Base-by-base conservation (phyloP, 306 rosid genomes). In the Styphnolobium japonicum region DNA sequence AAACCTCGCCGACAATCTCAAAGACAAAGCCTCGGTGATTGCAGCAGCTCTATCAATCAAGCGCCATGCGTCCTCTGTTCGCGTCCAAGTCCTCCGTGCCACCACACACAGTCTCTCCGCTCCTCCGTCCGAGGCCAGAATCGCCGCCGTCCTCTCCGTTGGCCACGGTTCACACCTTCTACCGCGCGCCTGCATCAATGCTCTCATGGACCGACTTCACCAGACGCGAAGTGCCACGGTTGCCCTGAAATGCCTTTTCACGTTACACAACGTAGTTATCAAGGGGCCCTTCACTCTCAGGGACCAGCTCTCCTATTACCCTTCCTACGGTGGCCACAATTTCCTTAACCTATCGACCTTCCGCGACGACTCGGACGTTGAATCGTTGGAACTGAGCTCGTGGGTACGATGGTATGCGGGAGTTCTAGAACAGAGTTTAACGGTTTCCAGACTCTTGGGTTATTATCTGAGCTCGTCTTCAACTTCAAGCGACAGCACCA, bases 341-440 rank as follows among this genome's bases (percentile, higher is more conserved):
- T 87, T 90, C 46, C 91, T 94, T 2, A 94, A 94, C 52, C 81
- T 95, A 1, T 85, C 96, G 0, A 57, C 49, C 14, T 95, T 93
- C 63, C 85, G 89, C 12, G 97, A 91, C 78, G 79, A 85, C 18
- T 89, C 93, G 40, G 89, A 85, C 52, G 2, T 67, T 10, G 85
- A 58, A 23, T 75, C 84, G 61, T 10, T 81, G 40, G 83, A 86
- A 34, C 73, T 90, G 21, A 86, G 96, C 22, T 76, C 85, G 0
- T 95, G 99, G 98, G 99, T 91, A 12, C 84, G 97, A 27, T 95
- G 98, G 99, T 91, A 86, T 51, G 96, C 96, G 0, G 82, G 55
- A 0, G 77, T 90, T 0, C 23, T 93, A 33, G 97, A 94, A 72
- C 97, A 88, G 25, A 87, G 63, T 18, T 43, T 92, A 11, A 75